Evolutionary conservation across 139 green algal species (phyloP).

Genomic region (Picochlorum sp.): DNA sequence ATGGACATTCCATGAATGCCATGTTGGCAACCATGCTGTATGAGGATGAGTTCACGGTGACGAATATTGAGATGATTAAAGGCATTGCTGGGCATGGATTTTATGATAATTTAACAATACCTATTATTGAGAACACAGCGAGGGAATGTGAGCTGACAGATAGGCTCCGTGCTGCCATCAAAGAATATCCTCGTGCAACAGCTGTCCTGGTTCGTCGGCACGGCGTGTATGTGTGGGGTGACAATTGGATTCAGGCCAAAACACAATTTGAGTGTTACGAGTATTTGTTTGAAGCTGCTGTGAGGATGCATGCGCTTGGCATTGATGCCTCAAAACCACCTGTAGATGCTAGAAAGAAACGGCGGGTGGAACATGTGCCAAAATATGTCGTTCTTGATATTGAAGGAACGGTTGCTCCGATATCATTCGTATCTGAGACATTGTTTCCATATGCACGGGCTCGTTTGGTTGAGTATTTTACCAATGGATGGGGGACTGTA

Average conservation of each 20-base stretch:
- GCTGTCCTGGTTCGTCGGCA: conserved; percentile 73
- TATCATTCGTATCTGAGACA: conserved; percentile 76
- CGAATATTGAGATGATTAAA: conserved; percentile 97
- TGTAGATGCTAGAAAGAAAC: neutral
- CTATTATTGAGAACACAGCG: conserved; percentile 96
- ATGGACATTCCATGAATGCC: conserved; percentile 81
- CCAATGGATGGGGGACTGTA: conserved; percentile 39
- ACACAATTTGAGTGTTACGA: conserved; percentile 88
- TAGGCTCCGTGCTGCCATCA: conserved; percentile 71
- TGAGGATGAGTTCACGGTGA: conserved; percentile 69
- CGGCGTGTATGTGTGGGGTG: conserved; percentile 89
- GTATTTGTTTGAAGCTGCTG: conserved; percentile 86
- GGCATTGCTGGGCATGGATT: conserved; percentile 82
- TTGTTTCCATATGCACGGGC: conserved; percentile 79
- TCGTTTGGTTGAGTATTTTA: conserved; percentile 43
- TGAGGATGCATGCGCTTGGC: conserved; percentile 69
- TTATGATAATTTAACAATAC: conserved; percentile 73
- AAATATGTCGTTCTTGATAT: conserved; percentile 85
- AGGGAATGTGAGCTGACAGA: conserved; percentile 93
- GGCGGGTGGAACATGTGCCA: neutral
- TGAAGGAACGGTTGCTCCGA: conserved; percentile 87
- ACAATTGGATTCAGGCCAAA: conserved; percentile 64
- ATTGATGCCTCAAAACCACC: conserved; percentile 46
- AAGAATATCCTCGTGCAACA: conserved; percentile 66
- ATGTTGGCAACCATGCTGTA: conserved; percentile 82